Conservation (phyloP, 148 eudicot species). For the Fagopyrum tataricum region DNA sequence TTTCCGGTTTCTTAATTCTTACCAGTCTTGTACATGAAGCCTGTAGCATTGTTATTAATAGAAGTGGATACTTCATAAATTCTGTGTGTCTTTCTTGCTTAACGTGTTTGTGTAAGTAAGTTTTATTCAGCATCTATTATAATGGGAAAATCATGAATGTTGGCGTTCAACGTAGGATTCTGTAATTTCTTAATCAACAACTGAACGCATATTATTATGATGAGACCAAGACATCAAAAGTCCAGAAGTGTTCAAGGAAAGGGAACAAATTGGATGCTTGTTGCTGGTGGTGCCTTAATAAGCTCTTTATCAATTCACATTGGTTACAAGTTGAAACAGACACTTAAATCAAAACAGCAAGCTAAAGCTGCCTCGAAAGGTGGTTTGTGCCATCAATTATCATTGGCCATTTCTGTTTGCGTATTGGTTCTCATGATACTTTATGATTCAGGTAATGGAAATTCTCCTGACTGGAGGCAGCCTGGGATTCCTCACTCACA, state of each 20-base stretch:
- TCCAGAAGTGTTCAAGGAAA: constrained; percentile 11
- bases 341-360: constrained; percentile 2
- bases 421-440: neutral
- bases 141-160: constrained; percentile 1
- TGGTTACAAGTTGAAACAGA: constrained; percentile 15
- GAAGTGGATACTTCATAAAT: neutral
- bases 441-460: constrained; percentile 40
- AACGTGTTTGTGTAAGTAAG: neutral
- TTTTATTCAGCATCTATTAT: neutral
- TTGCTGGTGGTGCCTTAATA: constrained; percentile 14
- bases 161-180: neutral
- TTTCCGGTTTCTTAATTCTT: constrained; percentile 3
- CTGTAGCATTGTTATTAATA: neutral
- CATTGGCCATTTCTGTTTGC: neutral
- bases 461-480: constrained; percentile 38
- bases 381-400: neutral
- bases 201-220: neutral
- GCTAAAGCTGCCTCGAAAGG: constrained; percentile 5
- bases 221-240: constrained; percentile 15
- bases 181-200: neutral
- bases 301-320: constrained; percentile 13
- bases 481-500: constrained; percentile 42
- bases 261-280: constrained; percentile 13
- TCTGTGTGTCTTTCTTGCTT: neutral
- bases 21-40: neutral